These are phyloP conservation scores for Trametes coccinea DNA, from an alignment of 768 basidiomycete genomes.

Conservation along the genomic window DNA sequence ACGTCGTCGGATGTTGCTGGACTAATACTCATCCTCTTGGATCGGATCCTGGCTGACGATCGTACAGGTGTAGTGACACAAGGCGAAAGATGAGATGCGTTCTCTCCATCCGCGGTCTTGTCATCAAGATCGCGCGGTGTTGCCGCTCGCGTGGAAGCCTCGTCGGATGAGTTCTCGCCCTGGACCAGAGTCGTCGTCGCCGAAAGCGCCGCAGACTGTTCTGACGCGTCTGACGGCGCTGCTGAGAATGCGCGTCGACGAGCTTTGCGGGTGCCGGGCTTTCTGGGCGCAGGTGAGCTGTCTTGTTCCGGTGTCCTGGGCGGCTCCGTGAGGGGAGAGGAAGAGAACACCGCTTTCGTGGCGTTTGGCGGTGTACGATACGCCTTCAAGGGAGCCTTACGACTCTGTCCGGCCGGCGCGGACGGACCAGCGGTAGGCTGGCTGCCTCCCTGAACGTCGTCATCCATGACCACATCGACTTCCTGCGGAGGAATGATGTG, in stretches of 20 bases:
- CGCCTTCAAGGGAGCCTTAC: neutral
- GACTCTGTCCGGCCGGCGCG: neutral
- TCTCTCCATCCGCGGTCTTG: neutral
- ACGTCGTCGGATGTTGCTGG: neutral
- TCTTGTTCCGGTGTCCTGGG: neutral
- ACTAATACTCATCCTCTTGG: neutral
- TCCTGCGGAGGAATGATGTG: neutral
- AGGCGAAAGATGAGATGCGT: no score
- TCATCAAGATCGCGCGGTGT: neutral
- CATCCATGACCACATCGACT: neutral
- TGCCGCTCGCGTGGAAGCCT: neutral
- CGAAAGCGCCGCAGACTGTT: neutral
- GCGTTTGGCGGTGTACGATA: neutral
- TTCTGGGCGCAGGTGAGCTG: neutral
- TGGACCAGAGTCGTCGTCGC: neutral
- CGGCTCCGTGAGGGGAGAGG: neutral
- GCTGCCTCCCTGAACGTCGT: neutral
- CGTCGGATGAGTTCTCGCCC: neutral
- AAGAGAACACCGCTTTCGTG: neutral
- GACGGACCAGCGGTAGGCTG: neutral
- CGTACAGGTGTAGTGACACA: neutral
- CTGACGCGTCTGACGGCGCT: constrained; percentile 1
- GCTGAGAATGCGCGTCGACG: neutral
- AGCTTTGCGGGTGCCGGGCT: neutral
- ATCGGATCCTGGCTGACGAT: neutral